phyloP scores from a whole-genome alignment of 345 rosid genomes.

The Nasturtium officinale region DNA sequence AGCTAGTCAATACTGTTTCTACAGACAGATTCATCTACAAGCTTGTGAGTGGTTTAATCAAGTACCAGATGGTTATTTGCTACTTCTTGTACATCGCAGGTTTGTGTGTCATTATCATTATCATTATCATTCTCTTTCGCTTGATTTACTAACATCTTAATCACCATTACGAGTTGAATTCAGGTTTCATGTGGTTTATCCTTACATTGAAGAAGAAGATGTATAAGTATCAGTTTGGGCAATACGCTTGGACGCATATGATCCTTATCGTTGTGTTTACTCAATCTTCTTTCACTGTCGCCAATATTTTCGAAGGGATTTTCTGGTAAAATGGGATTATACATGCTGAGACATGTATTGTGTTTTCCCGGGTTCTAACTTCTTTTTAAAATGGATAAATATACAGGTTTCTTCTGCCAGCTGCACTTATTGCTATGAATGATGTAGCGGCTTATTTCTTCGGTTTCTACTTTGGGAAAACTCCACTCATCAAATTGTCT shows the following conservation, averaged over 20 bases:
- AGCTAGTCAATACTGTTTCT: conserved; percentile 85
- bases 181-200: conserved; percentile 98
- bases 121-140: neutral
- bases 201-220: conserved; percentile 88
- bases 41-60: conserved; percentile 80
- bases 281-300: conserved; percentile 88
- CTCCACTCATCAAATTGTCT: conserved; percentile 87
- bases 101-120: conserved; percentile 30
- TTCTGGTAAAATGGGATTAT: conserved; percentile 95
- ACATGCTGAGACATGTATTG: no score
- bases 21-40: conserved; percentile 69
- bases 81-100: conserved; percentile 90
- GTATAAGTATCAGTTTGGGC: conserved; percentile 99
- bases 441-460: conserved; percentile 85
- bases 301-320: conserved; percentile 94
- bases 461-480: conserved; percentile 93
- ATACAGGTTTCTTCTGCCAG: conserved; percentile 94
- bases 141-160: neutral
- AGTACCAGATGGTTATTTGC: conserved; percentile 89
- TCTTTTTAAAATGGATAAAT: conserved; percentile 46
- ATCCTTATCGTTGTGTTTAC: conserved; percentile 85
- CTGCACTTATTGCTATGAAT: conserved; percentile 84
- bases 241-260: conserved; percentile 99
- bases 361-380: no score
- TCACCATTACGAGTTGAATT: neutral